A percentile compares a stretch with the other conserved stretches of the same genome.
phyloP scores from a whole-genome alignment of 257 asterid genomes.

The Agastache rugosa region DNA sequence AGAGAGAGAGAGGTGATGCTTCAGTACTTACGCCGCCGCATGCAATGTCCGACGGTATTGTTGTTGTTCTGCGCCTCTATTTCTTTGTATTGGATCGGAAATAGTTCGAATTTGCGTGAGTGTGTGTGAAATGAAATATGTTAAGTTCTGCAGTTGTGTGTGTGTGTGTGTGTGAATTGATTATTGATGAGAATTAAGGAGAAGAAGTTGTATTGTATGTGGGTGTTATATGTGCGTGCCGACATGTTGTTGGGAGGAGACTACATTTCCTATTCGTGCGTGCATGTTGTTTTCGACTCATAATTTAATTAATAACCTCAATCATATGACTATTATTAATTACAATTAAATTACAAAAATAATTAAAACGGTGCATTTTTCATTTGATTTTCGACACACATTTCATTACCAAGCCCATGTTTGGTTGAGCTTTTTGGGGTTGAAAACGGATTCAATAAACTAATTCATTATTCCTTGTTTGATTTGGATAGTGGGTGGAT shows the following conservation, averaged over 20 bases:
- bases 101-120: no score
- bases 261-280: conserved; percentile 7
- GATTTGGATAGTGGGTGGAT: no score
- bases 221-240: conserved; percentile 18
- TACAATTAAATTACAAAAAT: no score
- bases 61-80: no score
- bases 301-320: neutral
- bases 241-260: conserved; percentile 21
- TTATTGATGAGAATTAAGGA: neutral
- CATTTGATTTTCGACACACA: neutral
- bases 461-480: no score
- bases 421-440: no score
- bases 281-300: neutral
- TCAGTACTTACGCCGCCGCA: neutral
- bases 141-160: neutral
- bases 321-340: neutral
- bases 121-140: neutral
- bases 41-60: neutral
- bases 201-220: conserved; percentile 8
- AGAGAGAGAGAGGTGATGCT: neutral
- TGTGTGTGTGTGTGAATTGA: neutral
- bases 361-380: neutral
- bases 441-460: no score
- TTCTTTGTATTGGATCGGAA: no score
- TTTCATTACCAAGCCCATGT: neutral